These are phyloP conservation scores for Sorghum bicolor DNA, from an alignment of 176 grass and related monocot genomes.

Conservation along the genomic window DNA sequence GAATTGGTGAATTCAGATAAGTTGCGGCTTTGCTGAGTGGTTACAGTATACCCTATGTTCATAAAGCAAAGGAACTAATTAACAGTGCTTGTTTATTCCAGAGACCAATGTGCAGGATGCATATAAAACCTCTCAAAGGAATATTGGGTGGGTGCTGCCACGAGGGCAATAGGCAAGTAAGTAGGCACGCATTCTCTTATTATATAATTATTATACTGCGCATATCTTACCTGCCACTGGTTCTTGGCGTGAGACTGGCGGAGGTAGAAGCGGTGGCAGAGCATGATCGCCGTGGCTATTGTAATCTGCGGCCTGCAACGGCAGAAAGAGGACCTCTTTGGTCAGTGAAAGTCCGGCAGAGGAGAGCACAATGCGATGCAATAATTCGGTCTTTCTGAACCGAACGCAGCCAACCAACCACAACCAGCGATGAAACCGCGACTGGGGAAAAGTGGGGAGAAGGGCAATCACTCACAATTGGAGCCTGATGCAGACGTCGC, in stretches of 20 bases:
- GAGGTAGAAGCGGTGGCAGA: conserved; percentile 82
- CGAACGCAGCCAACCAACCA: not conserved
- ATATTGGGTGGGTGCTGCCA: not conserved
- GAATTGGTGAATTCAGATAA: not conserved
- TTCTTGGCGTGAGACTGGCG: conserved; percentile 62
- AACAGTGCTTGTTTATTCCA: not conserved
- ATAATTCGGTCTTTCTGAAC: not conserved
- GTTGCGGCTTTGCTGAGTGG: not conserved
- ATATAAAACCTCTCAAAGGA: not conserved
- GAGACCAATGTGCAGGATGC: not conserved
- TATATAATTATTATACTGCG: not conserved
- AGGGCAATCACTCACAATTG: conserved; percentile 34
- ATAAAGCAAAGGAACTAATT: not conserved
- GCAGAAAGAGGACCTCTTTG: not conserved
- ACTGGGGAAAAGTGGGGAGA: not conserved
- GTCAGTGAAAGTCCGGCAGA: not conserved
- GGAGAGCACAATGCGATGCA: not conserved
- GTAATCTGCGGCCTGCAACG: conserved; percentile 61
- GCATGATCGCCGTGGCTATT: conserved; percentile 53
- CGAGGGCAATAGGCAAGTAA: not conserved
- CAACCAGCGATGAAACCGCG: not conserved
- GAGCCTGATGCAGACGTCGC: conserved; percentile 47
- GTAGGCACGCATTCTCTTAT: not conserved
- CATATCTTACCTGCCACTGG: conserved; percentile 44
- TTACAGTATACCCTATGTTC: not conserved